phyloP scores from a whole-genome alignment of 2,329 filamentous ascomycete genomes.

The Orbilia blumenaviensis region DNA sequence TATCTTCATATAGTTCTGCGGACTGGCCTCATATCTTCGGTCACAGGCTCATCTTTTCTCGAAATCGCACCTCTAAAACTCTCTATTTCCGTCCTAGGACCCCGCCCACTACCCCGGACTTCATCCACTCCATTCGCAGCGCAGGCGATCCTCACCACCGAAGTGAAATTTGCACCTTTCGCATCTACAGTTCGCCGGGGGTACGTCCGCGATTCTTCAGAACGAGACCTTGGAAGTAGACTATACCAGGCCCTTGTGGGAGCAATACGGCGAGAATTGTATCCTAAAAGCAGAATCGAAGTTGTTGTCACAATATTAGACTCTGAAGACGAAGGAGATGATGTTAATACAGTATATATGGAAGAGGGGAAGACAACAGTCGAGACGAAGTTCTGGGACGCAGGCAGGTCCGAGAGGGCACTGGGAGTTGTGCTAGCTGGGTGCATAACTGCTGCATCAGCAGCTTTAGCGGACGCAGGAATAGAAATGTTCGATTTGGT shows the following conservation, averaged over 20 bases:
- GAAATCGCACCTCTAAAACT: conserved; percentile 80
- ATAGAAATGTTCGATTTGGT: conserved; percentile 95
- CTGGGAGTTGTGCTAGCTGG: conserved; percentile 77
- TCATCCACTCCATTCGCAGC: conserved; percentile 86
- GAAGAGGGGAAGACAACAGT: conserved; percentile 59
- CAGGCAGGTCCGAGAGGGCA: conserved; percentile 70
- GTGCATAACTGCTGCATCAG: conserved; percentile 91
- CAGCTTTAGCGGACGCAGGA: conserved; percentile 89
- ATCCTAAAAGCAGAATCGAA: conserved; percentile 99
- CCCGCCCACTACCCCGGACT: conserved; percentile 80
- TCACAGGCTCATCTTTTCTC: conserved; percentile 89
- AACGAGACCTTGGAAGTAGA: conserved; percentile 89
- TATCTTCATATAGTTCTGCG: conserved; percentile 63
- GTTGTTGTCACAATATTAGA: conserved; percentile 92
- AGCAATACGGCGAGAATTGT: conserved; percentile 88
- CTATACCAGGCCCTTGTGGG: conserved; percentile 89
- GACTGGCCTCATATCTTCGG: conserved; percentile 89
- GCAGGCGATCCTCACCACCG: conserved; percentile 87
- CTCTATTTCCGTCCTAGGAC: conserved; percentile 90
- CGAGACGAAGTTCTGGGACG: conserved; percentile 62
- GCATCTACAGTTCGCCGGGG: conserved; percentile 80
- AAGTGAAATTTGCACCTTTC: conserved; percentile 97
- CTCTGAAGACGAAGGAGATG: conserved; percentile 82
- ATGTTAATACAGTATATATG: conserved; percentile 67
- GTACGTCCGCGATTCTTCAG: conserved; percentile 83